Base-by-base conservation (phyloP, 1,139 yeast genomes). In the Candida dubliniensis region DNA sequence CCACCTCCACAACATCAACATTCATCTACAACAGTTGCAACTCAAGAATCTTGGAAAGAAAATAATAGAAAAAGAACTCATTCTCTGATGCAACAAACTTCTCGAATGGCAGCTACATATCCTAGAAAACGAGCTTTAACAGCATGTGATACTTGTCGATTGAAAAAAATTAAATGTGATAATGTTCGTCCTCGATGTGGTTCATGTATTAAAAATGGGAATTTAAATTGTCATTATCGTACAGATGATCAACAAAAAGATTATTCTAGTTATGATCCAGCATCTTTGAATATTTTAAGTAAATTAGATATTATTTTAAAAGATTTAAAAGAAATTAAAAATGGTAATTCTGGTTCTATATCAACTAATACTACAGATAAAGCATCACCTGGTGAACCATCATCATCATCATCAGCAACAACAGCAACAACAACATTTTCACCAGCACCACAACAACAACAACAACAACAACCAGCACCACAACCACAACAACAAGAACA, bases 91-190 rank as follows among this genome's bases (percentile, higher is more conserved):
- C 41, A 42, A 12, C 14, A 44, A 1, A 31, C 45, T 7, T 30
- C 51, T 7, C 42, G 57, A 31, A 43, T 48, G 8, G 45, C 58
- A 1, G 50, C 55, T 2, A 41, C 54, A 1, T 52, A 49, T 40
- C 59, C 70, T 4, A 49, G 79, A 30, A 67, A 66, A 52, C 54
- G 80, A 32, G 73, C 76, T 1, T 54, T 69, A 24, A 70, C 77
- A 0, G 79, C 81, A 0, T 76, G 81, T 54, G 79, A 74, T 46
- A 61, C 71, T 2, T 76, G 81, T 51, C 64, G 81, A 26, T 44
- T 65, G 29, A 73, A 71, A 50, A 76, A 76, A 51, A 67, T 74
- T 45, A 73, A 75, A 52, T 79, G 84, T 64, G 83, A 79, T 53
- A 71, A 80, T 44, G 58, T 55, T 26, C 64, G 76, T 49, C 84